These are phyloP conservation scores for Ehretia macrophylla DNA, from an alignment of 257 asterid species.

Conservation along the genomic window DNA sequence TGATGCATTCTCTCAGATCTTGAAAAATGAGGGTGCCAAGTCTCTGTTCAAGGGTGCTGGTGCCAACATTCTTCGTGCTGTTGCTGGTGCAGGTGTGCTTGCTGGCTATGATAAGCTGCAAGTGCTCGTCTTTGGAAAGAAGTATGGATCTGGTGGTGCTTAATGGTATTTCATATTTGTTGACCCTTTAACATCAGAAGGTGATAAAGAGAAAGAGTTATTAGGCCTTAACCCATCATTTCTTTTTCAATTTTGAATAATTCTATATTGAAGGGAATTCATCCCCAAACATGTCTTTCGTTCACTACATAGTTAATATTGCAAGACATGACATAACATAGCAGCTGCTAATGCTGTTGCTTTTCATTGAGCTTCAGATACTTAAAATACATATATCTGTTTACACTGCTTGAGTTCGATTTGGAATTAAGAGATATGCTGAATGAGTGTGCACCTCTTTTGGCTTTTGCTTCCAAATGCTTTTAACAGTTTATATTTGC, in stretches of 20 bases:
- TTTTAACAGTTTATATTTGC: not conserved
- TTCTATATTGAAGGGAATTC: not conserved
- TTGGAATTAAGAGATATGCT: not conserved
- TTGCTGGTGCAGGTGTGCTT: slow-evolving; percentile 46
- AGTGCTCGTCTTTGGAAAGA: slow-evolving; percentile 32
- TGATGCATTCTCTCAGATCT: slow-evolving; percentile 36
- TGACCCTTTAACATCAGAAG: not conserved
- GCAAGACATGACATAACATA: not conserved
- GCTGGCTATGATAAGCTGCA: slow-evolving; percentile 42
- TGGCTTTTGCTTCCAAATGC: not conserved
- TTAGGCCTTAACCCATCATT: slow-evolving; percentile 8
- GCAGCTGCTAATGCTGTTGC: slow-evolving; percentile 16
- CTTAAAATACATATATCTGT: not conserved
- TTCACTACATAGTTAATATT: not conserved
- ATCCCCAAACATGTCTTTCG: not conserved
- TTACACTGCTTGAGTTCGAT: slow-evolving; percentile 6
- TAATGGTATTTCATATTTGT: not conserved
- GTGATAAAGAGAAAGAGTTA: not conserved
- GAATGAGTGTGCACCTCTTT: not conserved
- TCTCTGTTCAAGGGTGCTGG: slow-evolving; percentile 49
- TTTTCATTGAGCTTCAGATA: slow-evolving; percentile 11
- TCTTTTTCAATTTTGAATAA: slow-evolving; percentile 8
- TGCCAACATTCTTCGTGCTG: slow-evolving; percentile 38
- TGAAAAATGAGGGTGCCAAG: slow-evolving; percentile 40
- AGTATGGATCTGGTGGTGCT: slow-evolving; percentile 41